phyloP scores from a whole-genome alignment of 2,329 filamentous ascomycete genomes.

The Sarocladium oryzae region DNA sequence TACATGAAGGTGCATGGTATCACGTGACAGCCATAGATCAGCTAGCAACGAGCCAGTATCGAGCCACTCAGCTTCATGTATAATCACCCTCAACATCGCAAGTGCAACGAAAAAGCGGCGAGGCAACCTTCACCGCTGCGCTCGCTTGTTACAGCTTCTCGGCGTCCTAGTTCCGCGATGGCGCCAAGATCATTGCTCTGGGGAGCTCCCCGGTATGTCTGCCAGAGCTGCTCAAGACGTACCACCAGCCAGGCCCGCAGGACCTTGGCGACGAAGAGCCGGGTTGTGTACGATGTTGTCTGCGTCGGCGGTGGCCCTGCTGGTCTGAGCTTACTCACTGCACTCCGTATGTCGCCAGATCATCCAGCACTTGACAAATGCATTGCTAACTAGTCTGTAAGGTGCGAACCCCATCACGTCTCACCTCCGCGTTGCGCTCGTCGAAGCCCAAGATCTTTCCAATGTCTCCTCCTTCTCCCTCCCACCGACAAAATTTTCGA shows the following conservation, averaged over 20 bases:
- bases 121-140: not conserved
- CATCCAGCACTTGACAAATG: not conserved
- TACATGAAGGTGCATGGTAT: not conserved
- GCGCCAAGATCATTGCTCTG: slow-evolving; percentile 17
- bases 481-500: slow-evolving; percentile 68
- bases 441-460: slow-evolving; percentile 81
- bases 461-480: slow-evolving; percentile 62
- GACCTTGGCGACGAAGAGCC: slow-evolving; percentile 37
- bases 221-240: slow-evolving; percentile 39
- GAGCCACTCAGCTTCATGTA: not conserved
- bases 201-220: slow-evolving; percentile 31
- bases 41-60: not conserved
- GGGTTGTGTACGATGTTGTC: slow-evolving; percentile 87
- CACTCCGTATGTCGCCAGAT: slow-evolving; percentile 52
- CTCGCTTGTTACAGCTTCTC: not conserved
- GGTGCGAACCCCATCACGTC: slow-evolving; percentile 70
- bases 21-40: not conserved
- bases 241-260: slow-evolving; percentile 29
- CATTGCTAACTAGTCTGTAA: slow-evolving; percentile 27
- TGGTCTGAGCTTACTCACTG: slow-evolving; percentile 74
- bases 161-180: not conserved
- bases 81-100: not conserved
- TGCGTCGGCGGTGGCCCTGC: slow-evolving; percentile 87
- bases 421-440: slow-evolving; percentile 74
- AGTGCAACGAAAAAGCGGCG: not conserved